These are phyloP conservation scores for Botryotinia calthae DNA, from an alignment of 2,329 filamentous ascomycete species.

Conservation along the genomic window DNA sequence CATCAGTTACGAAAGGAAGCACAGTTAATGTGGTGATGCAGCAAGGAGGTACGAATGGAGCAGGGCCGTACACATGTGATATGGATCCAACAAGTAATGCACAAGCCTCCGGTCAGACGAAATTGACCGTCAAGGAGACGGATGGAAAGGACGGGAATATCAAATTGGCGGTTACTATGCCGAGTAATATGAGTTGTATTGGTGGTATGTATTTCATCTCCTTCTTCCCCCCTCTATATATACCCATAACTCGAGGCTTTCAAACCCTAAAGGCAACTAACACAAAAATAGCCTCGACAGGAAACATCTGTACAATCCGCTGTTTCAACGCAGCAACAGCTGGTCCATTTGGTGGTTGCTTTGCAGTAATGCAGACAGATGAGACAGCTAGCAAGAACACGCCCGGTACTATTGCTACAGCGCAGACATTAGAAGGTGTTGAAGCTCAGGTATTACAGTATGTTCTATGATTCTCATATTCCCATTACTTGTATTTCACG, in stretches of 20 bases:
- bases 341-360: constrained; percentile 57
- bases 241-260: too few relatives aligned
- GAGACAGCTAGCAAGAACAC: constrained; percentile 43
- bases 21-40: constrained; percentile 51
- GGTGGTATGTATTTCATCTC: background rate
- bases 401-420: background rate
- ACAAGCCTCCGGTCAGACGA: background rate
- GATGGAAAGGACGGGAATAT: background rate
- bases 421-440: background rate
- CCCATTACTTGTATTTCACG: too few relatives aligned
- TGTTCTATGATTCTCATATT: background rate
- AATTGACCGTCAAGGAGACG: constrained; percentile 1
- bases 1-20: constrained; percentile 48
- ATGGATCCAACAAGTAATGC: constrained; percentile 46
- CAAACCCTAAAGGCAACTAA: background rate
- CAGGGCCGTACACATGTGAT: constrained; percentile 56
- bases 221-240: background rate
- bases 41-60: constrained; percentile 53
- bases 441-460: constrained; percentile 15
- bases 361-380: constrained; percentile 56
- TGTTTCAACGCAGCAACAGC: constrained; percentile 58
- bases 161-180: constrained; percentile 4
- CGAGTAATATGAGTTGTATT: constrained; percentile 3
- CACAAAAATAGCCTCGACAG: constrained; percentile 41
- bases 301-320: constrained; percentile 57